Percentiles rank a stretch among this genome's conserved stretches.
These are phyloP conservation scores for Leptomonas pyrrhocoris DNA, from an alignment of 208 protist species.

Conservation along the genomic window DNA sequence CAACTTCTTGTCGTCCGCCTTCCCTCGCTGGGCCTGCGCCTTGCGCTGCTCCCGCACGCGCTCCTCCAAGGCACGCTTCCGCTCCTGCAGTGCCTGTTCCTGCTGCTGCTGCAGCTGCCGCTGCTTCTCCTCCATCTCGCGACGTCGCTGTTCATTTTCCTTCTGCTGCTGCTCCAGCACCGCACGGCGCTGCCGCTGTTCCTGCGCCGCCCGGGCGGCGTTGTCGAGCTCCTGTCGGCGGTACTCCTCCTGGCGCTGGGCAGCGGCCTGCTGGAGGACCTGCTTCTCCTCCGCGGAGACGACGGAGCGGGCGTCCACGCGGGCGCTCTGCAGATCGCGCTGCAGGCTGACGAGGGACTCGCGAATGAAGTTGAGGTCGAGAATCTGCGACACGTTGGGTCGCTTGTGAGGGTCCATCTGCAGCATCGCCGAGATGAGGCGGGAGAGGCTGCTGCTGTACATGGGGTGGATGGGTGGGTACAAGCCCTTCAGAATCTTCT, in stretches of 20 bases:
- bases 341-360: slow-evolving; percentile 70
- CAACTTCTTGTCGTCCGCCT: slow-evolving; percentile 49
- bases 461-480: slow-evolving; percentile 81
- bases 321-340: slow-evolving; percentile 58
- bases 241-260: slow-evolving; percentile 54
- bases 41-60: slow-evolving; percentile 71
- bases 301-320: slow-evolving; percentile 47
- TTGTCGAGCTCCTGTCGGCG: slow-evolving; percentile 53
- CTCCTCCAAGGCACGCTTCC: slow-evolving; percentile 66
- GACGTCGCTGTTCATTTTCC: slow-evolving; percentile 51
- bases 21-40: slow-evolving; percentile 44
- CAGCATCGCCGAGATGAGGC: slow-evolving; percentile 85
- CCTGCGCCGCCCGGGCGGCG: slow-evolving; percentile 43
- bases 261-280: slow-evolving; percentile 43
- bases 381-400: slow-evolving; percentile 83
- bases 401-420: slow-evolving; percentile 81
- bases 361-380: slow-evolving; percentile 78
- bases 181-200: slow-evolving; percentile 46
- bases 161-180: slow-evolving; percentile 60
- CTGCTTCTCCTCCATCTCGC: slow-evolving; percentile 54
- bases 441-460: slow-evolving; percentile 76
- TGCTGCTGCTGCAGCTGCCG: slow-evolving; percentile 51
- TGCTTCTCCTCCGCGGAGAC: slow-evolving; percentile 50
- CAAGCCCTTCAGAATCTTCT: slow-evolving; percentile 89
- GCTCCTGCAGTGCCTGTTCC: slow-evolving; percentile 49